Percentiles rank a stretch among this genome's conserved stretches.
Evolutionary conservation across 208 protist species (phyloP).

Genomic region (Leishmania arabica): DNA sequence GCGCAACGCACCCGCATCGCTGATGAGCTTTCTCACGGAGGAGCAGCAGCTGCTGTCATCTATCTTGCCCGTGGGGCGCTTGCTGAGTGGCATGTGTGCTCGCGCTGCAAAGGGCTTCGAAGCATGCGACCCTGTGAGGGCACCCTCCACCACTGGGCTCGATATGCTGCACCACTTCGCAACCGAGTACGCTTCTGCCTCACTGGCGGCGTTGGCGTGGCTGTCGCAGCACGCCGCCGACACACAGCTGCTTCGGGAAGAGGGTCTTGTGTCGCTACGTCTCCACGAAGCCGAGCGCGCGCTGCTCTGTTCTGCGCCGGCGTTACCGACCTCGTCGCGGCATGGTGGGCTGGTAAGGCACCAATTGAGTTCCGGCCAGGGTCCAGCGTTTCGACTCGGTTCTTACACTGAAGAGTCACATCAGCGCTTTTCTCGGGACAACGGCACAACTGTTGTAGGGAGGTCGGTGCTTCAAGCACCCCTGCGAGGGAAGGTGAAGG

Average conservation of each 20-base stretch:
- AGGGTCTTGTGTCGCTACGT: not conserved
- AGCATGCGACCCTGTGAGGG: not conserved
- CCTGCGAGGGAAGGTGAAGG: constrained; percentile 17
- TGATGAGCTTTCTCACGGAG: constrained; percentile 15
- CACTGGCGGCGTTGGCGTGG: constrained; percentile 17
- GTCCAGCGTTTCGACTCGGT: not conserved
- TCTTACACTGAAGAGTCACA: not conserved
- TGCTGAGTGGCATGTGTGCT: not conserved
- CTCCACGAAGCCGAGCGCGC: constrained; percentile 1
- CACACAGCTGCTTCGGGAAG: constrained; percentile 6
- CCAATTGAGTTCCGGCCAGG: not conserved
- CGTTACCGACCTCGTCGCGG: too few species aligned
- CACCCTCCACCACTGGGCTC: not conserved
- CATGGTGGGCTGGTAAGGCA: not conserved
- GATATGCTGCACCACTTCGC: not conserved
- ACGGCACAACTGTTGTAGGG: not conserved
- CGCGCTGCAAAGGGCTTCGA: not conserved
- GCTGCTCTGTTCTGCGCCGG: not conserved
- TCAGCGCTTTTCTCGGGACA: not conserved
- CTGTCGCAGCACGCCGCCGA: not conserved
- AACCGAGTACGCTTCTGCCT: constrained; percentile 8
- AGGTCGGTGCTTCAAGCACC: not conserved
- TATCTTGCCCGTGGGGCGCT: not conserved
- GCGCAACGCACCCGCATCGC: not conserved
- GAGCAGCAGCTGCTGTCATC: constrained; percentile 19